Percentiles rank a stretch among this genome's conserved stretches.
Conservation (phyloP, 1,284 basidiomycete species). For the Marasmius oreades region DNA sequence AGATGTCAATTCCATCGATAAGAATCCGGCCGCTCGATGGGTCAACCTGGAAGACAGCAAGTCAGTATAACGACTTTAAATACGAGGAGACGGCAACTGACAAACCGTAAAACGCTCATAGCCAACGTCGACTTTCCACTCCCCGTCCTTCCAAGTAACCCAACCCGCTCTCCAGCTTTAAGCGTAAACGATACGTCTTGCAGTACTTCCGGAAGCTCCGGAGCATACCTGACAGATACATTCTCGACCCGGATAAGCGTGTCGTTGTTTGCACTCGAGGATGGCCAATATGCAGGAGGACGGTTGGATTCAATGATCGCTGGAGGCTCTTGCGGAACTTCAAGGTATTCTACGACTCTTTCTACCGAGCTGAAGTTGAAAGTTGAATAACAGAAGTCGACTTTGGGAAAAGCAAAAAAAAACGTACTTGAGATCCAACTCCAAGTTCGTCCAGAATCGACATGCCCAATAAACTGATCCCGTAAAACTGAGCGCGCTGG, state of each 20-base stretch:
- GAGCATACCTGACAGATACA: slow-evolving; percentile 78
- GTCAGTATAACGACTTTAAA: too few species aligned
- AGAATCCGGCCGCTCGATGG: slow-evolving; percentile 75
- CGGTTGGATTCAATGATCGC: slow-evolving; percentile 62
- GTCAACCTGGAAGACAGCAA: slow-evolving; percentile 62
- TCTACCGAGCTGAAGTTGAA: slow-evolving; percentile 65
- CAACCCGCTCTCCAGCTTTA: slow-evolving; percentile 64
- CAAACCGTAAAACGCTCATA: slow-evolving; percentile 85
- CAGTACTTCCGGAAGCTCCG: slow-evolving; percentile 81
- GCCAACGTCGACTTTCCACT: slow-evolving; percentile 82
- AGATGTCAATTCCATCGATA: slow-evolving; percentile 89
- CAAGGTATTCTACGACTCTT: slow-evolving; percentile 84
- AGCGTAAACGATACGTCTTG: slow-evolving; percentile 69
- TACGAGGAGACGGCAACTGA: too few species aligned
- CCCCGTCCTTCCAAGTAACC: slow-evolving; percentile 74
- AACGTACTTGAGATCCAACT: slow-evolving; percentile 63
- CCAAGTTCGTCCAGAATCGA: slow-evolving; percentile 53
- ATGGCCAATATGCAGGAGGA: slow-evolving; percentile 86
- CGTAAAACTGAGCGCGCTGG: slow-evolving; percentile 67
- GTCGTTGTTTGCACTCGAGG: slow-evolving; percentile 49
- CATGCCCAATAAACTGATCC: slow-evolving; percentile 67
- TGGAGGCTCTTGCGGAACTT: slow-evolving; percentile 84
- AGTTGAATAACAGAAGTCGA: not conserved
- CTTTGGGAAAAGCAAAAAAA: slow-evolving; percentile 3
- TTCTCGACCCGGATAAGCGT: slow-evolving; percentile 63